Evolutionary conservation across 371 early-diverging fungal genomes (phyloP).

Genomic region (Lichtheimia ramosa): DNA sequence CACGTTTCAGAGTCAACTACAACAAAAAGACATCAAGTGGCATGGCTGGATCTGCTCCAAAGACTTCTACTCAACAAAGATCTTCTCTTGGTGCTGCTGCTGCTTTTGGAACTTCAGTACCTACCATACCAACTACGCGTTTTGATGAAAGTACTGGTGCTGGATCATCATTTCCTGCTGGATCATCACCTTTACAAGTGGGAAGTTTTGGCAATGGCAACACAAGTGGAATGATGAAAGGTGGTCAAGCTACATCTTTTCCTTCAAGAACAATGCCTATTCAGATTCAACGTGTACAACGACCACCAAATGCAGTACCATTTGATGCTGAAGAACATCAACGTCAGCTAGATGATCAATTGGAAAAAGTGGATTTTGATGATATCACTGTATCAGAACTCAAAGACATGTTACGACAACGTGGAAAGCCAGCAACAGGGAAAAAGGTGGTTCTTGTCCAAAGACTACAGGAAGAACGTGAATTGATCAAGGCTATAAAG

Average conservation of each 20-base stretch:
- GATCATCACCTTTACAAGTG: background rate
- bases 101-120: constrained; percentile 12
- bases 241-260: constrained; percentile 7
- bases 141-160: background rate
- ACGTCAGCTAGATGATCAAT: constrained; percentile 60
- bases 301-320: constrained; percentile 11
- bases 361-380: constrained; percentile 68
- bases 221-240: background rate
- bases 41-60: background rate
- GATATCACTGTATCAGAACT: constrained; percentile 79
- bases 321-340: constrained; percentile 55
- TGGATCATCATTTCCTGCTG: constrained; percentile 1
- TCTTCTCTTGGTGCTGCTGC: constrained; percentile 6
- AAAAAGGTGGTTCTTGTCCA: constrained; percentile 62
- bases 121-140: constrained; percentile 6
- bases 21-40: background rate
- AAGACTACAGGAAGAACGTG: constrained; percentile 27
- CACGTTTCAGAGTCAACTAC: constrained; percentile 32
- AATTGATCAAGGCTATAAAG: constrained; percentile 31
- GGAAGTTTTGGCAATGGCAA: background rate
- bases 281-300: constrained; percentile 25
- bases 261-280: constrained; percentile 32
- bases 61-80: constrained; percentile 2
- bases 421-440: constrained; percentile 72
- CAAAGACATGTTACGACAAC: constrained; percentile 72